Conservation (phyloP, 306 rosid genomes). For the Cercis canadensis region DNA sequence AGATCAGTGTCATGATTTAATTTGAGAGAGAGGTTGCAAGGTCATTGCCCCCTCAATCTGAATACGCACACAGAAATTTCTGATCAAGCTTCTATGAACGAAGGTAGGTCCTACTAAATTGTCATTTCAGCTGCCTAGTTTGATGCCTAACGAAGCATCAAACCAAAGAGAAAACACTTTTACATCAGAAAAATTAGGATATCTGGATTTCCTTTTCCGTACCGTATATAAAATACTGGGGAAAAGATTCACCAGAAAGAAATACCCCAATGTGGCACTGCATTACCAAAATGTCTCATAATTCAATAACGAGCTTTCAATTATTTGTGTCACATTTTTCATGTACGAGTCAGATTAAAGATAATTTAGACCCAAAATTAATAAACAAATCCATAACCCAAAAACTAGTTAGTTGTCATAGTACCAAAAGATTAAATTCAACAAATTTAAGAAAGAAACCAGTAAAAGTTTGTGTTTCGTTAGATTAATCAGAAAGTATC, state of each 20-base stretch:
- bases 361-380: conserved; percentile 9
- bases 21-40: conserved; percentile 16
- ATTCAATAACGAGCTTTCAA: conserved; percentile 20
- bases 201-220: background rate
- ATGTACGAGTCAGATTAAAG: background rate
- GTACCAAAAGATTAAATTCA: conserved; percentile 29
- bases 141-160: conserved; percentile 24
- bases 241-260: no score
- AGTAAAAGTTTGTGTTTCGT: background rate
- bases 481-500: background rate
- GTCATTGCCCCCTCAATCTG: conserved; percentile 16
- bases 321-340: background rate
- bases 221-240: no score
- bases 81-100: conserved; percentile 9
- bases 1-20: conserved; percentile 17
- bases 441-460: conserved; percentile 21
- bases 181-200: background rate
- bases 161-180: conserved; percentile 11
- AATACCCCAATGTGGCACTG: background rate
- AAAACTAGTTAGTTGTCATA: background rate
- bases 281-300: conserved; percentile 25
- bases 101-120: conserved; percentile 16
- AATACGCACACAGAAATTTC: conserved; percentile 20
- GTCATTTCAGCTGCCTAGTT: conserved; percentile 14
- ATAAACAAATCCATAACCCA: conserved; percentile 1